These are phyloP conservation scores for Hydnomerulius pinastri DNA, from an alignment of 768 basidiomycete genomes.

Conservation along the genomic window DNA sequence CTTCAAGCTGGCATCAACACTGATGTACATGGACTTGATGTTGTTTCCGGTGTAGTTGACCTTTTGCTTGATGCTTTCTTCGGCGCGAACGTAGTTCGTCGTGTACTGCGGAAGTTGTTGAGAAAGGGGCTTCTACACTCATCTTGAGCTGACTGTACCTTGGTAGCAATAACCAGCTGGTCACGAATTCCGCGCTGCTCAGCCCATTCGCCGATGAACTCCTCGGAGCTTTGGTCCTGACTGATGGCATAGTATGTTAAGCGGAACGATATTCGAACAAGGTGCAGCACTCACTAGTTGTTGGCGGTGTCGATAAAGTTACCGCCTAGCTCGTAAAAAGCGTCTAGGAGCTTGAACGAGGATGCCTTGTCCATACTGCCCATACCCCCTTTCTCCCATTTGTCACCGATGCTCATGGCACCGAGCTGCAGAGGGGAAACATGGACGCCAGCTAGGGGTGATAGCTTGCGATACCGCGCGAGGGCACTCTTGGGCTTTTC, in stretches of 20 bases:
- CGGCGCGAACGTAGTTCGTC: constrained; percentile 15
- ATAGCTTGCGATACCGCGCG: constrained; percentile 37
- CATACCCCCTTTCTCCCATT: constrained; percentile 34
- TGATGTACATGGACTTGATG: constrained; percentile 35
- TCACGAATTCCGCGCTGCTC: constrained; percentile 44
- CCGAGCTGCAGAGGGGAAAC: constrained; percentile 47
- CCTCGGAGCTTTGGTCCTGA: constrained; percentile 59
- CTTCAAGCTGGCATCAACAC: constrained; percentile 38
- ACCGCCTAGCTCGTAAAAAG: constrained; percentile 45
- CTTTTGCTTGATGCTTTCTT: constrained; percentile 19
- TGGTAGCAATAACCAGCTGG: constrained; percentile 52
- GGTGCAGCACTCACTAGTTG: constrained; percentile 35
- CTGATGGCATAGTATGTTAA: constrained; percentile 19
- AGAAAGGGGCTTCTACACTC: not conserved
- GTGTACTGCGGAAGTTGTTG: constrained; percentile 18
- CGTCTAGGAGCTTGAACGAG: constrained; percentile 48
- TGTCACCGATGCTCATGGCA: constrained; percentile 45
- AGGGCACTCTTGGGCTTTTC: constrained; percentile 31
- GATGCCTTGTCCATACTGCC: constrained; percentile 44
- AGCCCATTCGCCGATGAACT: constrained; percentile 54
- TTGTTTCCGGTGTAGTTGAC: constrained; percentile 39
- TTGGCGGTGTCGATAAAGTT: constrained; percentile 54
- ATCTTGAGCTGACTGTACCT: constrained; percentile 22
- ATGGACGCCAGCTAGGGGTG: constrained; percentile 38
- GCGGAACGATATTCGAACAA: not conserved